A percentile compares a stretch with the other conserved stretches of the same genome.
Evolutionary conservation across 1,284 basidiomycete species (phyloP).

Genomic region (Fomitopsis schrenkii): DNA sequence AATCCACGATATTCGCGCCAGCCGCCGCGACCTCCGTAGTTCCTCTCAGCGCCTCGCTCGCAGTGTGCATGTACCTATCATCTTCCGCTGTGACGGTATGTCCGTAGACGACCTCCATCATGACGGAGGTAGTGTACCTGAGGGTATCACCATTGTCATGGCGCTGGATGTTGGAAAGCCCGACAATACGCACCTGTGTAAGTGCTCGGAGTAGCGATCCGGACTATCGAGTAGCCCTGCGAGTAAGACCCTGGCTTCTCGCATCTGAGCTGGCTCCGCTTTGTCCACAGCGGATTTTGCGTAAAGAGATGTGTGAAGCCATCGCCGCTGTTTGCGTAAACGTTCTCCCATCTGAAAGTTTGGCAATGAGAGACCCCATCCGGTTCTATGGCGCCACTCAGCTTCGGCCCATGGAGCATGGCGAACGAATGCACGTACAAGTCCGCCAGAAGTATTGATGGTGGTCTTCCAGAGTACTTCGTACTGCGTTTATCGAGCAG

Average conservation of each 20-base stretch:
- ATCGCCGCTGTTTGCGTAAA: conserved; percentile 17
- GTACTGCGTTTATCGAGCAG: conserved; percentile 36
- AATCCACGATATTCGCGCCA: conserved; percentile 50
- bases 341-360: not conserved
- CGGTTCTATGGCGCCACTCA: conserved; percentile 3
- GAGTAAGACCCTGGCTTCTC: not conserved
- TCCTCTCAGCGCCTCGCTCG: conserved; percentile 42
- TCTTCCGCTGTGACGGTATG: conserved; percentile 24
- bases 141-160: not conserved
- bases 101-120: conserved; percentile 24
- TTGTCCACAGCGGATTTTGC: conserved; percentile 14
- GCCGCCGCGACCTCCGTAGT: conserved; percentile 45
- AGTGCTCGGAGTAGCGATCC: not conserved
- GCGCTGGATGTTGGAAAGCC: too few species aligned
- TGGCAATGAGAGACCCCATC: not conserved
- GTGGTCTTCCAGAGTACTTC: conserved; percentile 36
- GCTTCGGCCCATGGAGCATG: not conserved
- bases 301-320: conserved; percentile 26
- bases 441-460: not conserved
- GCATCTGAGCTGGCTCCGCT: conserved; percentile 7
- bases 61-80: conserved; percentile 27
- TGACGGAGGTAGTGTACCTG: conserved; percentile 18
- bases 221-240: not conserved
- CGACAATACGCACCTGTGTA: not conserved
- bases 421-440: not conserved